phyloP scores from a whole-genome alignment of 2,329 filamentous ascomycete genomes.

The Plectosphaerella cucumerina region DNA sequence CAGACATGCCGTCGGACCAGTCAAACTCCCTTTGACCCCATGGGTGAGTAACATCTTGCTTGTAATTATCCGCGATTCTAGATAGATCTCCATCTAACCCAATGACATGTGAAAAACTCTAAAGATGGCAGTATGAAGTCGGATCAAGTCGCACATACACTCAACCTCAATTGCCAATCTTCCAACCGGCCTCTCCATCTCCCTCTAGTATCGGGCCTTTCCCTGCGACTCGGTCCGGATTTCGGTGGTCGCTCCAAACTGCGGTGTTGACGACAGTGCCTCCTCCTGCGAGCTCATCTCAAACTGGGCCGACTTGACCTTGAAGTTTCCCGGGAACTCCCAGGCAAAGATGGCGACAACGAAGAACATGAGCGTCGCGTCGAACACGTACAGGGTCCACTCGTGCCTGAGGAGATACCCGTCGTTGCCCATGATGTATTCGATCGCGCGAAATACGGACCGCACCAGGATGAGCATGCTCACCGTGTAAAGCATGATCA shows the following conservation, averaged over 20 bases:
- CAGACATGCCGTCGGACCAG: no score
- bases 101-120: no score
- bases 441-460: constrained; percentile 34
- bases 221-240: no score
- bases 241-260: background rate
- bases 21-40: no score
- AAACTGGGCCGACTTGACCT: background rate
- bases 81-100: no score
- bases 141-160: no score
- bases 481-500: constrained; percentile 17
- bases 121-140: no score
- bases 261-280: background rate
- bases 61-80: no score
- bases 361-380: constrained; percentile 27
- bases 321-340: background rate
- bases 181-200: no score
- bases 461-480: constrained; percentile 32
- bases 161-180: no score
- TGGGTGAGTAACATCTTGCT: no score
- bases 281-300: background rate
- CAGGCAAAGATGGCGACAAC: constrained; percentile 15
- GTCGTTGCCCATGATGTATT: constrained; percentile 30
- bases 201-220: no score
- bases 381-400: constrained; percentile 29
- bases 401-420: constrained; percentile 27